Percentiles rank a stretch among this genome's conserved stretches.
phyloP scores from a whole-genome alignment of 2,329 filamentous ascomycete species.

The Verticillium alfalfae region DNA sequence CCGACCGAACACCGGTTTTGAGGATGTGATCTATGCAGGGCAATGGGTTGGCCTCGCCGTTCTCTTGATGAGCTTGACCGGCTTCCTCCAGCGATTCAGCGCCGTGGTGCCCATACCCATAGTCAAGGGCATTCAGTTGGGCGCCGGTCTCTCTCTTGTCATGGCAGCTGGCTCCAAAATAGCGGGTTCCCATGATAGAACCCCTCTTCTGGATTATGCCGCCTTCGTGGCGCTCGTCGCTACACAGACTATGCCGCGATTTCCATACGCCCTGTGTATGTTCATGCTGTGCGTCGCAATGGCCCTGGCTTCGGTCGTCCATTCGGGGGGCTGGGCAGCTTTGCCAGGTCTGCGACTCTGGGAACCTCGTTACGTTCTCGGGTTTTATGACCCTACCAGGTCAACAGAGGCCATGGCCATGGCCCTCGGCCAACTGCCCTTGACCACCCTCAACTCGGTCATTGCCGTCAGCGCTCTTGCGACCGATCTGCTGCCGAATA shows the following conservation, averaged over 20 bases:
- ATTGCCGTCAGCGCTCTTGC: conserved; percentile 81
- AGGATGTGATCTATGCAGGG: conserved; percentile 74
- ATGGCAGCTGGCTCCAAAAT: conserved; percentile 69
- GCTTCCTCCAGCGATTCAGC: conserved; percentile 70
- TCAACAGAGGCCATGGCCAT: conserved; percentile 28
- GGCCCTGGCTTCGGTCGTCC: conserved; percentile 39
- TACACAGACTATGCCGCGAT: conserved; percentile 56
- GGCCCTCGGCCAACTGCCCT: conserved; percentile 82
- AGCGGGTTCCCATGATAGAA: conserved; percentile 62
- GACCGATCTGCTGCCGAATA: conserved; percentile 66
- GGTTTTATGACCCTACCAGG: conserved; percentile 23
- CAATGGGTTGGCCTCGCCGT: conserved; percentile 67
- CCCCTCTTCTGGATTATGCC: conserved; percentile 67
- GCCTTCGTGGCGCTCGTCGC: conserved; percentile 67
- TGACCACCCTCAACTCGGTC: conserved; percentile 89
- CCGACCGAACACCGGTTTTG: conserved; percentile 45
- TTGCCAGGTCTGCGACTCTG: conserved; percentile 55
- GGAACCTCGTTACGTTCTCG: conserved; percentile 48
- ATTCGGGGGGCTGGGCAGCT: conserved; percentile 14
- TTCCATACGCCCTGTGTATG: conserved; percentile 74
- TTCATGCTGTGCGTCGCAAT: conserved; percentile 65
- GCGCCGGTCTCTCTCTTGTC: conserved; percentile 78
- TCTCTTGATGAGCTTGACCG: conserved; percentile 71
- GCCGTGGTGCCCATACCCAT: conserved; percentile 76
- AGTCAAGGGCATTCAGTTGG: conserved; percentile 91